A percentile compares a stretch with the other conserved stretches of the same genome.
phyloP scores from a whole-genome alignment of 805 yeast species.

The Pichia eremophila region DNA sequence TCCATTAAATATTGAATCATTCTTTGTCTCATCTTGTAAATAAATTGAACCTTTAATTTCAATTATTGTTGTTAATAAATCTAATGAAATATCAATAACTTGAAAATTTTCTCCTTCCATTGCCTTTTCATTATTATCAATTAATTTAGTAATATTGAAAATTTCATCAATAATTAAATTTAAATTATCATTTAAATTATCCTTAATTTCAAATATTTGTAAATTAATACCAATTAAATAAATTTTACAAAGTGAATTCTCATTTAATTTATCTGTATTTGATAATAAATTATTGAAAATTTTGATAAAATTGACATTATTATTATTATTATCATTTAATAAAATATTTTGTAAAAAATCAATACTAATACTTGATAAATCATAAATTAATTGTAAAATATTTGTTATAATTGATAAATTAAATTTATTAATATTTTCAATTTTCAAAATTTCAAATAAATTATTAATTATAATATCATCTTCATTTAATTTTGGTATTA shows the following conservation, averaged over 20 bases:
- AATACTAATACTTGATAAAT: constrained; percentile 22
- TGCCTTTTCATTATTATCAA: constrained; percentile 2
- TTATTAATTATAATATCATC: constrained; percentile 22
- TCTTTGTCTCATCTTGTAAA: constrained; percentile 1
- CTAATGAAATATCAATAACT: constrained; percentile 62
- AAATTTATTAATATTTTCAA: constrained; percentile 30
- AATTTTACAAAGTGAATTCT: constrained; percentile 11
- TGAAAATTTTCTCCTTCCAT: constrained; percentile 31
- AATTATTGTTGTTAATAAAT: constrained; percentile 64
- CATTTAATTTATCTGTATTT: background rate
- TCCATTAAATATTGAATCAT: constrained; percentile 17
- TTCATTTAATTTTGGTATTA: constrained; percentile 17
- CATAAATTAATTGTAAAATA: constrained; percentile 22
- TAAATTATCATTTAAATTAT: constrained; percentile 9
- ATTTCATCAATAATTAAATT: constrained; percentile 14
- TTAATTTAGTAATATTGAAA: constrained; percentile 14
- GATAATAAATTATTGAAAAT: background rate
- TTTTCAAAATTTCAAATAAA: background rate
- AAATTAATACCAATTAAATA: constrained; percentile 23
- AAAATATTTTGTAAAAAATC: constrained; percentile 17
- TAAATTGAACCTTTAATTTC: constrained; percentile 35
- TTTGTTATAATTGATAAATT: constrained; percentile 16
- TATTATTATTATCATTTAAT: background rate
- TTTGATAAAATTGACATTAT: background rate
- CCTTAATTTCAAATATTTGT: constrained; percentile 23